A percentile compares a stretch with the other conserved stretches of the same genome.
Evolutionary conservation across 306 rosid genomes (phyloP).

Genomic region (Cucumis sativus): DNA sequence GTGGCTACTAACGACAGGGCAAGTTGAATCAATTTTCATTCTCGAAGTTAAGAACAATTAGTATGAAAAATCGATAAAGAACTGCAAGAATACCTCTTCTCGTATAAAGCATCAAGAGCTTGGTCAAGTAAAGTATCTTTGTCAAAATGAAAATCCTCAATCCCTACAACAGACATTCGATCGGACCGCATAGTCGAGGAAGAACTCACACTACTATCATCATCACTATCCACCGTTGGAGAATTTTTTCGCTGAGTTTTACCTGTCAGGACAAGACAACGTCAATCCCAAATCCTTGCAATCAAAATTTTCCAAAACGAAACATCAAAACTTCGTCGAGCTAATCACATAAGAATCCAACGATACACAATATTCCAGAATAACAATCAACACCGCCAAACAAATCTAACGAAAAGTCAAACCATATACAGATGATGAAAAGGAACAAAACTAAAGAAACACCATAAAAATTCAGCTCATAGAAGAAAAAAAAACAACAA

Average conservation of each 20-base stretch:
- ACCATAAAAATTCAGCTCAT: background rate
- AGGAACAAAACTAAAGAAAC: background rate
- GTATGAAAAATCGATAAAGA: background rate
- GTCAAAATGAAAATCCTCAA: constrained; percentile 47
- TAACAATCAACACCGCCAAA: background rate
- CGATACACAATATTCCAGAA: background rate
- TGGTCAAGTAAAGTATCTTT: constrained; percentile 68
- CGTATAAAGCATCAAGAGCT: constrained; percentile 74
- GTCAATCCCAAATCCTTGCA: constrained; percentile 1
- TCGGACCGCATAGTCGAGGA: constrained; percentile 66
- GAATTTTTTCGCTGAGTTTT: constrained; percentile 69
- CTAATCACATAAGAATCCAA: background rate
- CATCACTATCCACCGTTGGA: constrained; percentile 55
- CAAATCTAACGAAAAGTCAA: background rate
- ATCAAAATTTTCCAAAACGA: background rate
- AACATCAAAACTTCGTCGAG: background rate
- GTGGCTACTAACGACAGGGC: background rate
- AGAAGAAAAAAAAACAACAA: background rate
- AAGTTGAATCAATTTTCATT: background rate
- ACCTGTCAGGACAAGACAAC: constrained; percentile 24
- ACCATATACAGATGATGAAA: background rate
- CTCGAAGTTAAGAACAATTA: background rate
- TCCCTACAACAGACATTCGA: constrained; percentile 32
- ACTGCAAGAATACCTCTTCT: constrained; percentile 48
- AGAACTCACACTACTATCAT: constrained; percentile 76